Evolutionary conservation across 2,329 filamentous ascomycete species (phyloP), one percentile per base, ranked within the genome.

Genomic region (Allantophomopsis lycopodina): DNA sequence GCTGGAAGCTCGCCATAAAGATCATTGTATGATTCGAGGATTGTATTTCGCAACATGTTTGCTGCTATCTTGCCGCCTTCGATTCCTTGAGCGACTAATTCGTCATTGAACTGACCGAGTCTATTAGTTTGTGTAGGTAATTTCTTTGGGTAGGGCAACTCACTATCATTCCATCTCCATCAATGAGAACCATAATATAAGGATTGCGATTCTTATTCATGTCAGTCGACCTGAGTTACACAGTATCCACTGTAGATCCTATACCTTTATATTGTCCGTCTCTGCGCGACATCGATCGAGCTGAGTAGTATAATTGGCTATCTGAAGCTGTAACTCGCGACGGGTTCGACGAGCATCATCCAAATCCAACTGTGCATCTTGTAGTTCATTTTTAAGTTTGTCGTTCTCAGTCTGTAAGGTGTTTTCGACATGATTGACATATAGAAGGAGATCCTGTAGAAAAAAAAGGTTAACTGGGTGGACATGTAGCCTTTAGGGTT

Each of bases 81-180:
- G 35, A 70, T 49, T 14, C 75, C 75, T 48, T 71, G 65, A 43
- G 58, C 62, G 44, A 79, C 58, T 47, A 69, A 68, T 15, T 62
- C 46, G 37, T 74, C 65, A 52, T 72, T 66, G 53, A 80, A 80
- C 73, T 79, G 50, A 13, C 10, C 5, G 18, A 20, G 8, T 4
- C 23, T 12, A 28, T 28, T 28, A 28, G 23, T 28, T 8, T 12
- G 23, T 28, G 23, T 28, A 12, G 23, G 23, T 8, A 28, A 8
- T 28, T 3, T 8, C 7, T 6, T 6, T 28, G 33, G 11, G 7
- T 13, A 18, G 35, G 39, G 16, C 15, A 15, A 47, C 63, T 54
- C 52, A 79, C 75, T 54, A 78, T 60, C 42, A 78, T 63, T 35
- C 73, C 71, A 53, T 81, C 69, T 31, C 75, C 76, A 53, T 80